phyloP scores from a whole-genome alignment of 1,284 basidiomycete species.

The Sporisorium graminicola region DNA sequence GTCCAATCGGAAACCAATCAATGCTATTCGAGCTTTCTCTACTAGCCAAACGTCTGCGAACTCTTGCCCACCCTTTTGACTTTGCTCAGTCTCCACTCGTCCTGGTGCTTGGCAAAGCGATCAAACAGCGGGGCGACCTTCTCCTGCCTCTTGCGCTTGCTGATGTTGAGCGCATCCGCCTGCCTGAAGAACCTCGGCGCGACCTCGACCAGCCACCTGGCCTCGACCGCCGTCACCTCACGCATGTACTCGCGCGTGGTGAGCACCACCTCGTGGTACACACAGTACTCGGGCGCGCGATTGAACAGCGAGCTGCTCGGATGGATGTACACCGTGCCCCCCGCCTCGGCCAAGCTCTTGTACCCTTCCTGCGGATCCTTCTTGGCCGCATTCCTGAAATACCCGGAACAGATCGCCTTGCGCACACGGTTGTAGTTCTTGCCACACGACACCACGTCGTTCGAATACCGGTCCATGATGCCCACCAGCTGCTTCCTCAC shows the following conservation, averaged over 20 bases:
- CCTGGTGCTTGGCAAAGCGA: slow-evolving; percentile 54
- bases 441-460: slow-evolving; percentile 91
- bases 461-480: slow-evolving; percentile 99
- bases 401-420: slow-evolving; percentile 93
- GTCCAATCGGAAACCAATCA: background rate
- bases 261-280: slow-evolving; percentile 82
- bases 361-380: slow-evolving; percentile 80
- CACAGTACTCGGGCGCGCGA: slow-evolving; percentile 81
- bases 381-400: slow-evolving; percentile 73
- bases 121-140: slow-evolving; percentile 90
- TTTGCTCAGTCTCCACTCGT: slow-evolving; percentile 57
- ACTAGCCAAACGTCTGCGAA: slow-evolving; percentile 51
- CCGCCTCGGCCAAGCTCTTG: slow-evolving; percentile 91
- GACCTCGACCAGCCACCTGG: slow-evolving; percentile 98
- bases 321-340: slow-evolving; percentile 92
- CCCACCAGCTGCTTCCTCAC: slow-evolving; percentile 95
- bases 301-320: slow-evolving; percentile 98
- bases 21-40: no score
- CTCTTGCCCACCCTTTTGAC: slow-evolving; percentile 48
- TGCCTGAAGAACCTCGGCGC: slow-evolving; percentile 98
- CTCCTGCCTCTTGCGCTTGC: slow-evolving; percentile 95
- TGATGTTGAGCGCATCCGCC: slow-evolving; percentile 94
- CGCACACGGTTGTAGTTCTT: slow-evolving; percentile 93
- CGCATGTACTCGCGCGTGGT: slow-evolving; percentile 88
- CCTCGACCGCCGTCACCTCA: slow-evolving; percentile 94